Percentiles rank a stretch among this genome's conserved stretches.
Conservation (phyloP, 345 rosid genomes). For the Gossypium turneri region DNA sequence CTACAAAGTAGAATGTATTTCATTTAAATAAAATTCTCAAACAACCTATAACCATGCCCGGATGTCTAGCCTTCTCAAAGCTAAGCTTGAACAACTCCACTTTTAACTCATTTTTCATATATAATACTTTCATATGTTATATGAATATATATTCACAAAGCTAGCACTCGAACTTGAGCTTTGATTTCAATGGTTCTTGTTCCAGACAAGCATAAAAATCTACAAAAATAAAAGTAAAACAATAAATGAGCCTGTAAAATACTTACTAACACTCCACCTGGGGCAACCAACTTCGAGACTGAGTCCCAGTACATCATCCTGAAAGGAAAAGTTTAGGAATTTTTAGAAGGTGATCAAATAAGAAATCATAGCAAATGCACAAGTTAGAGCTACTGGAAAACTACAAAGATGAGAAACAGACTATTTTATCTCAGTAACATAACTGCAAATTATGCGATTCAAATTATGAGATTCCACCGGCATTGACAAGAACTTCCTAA, state of each 20-base stretch:
- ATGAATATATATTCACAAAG: neutral
- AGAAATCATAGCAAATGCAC: neutral
- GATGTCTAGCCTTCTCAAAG: neutral
- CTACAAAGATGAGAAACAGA: neutral
- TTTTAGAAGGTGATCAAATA: neutral
- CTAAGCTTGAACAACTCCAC: neutral
- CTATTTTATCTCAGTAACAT: neutral
- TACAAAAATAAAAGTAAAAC: neutral
- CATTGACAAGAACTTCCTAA: neutral
- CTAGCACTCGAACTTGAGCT: neutral
- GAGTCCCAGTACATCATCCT: slow-evolving; percentile 96
- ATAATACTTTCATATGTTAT: no score
- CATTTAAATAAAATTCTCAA: neutral
- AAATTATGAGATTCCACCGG: neutral
- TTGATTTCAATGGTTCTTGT: neutral
- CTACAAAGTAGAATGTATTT: neutral
- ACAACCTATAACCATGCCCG: neutral
- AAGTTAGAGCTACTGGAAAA: neutral
- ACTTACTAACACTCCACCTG: slow-evolving; percentile 82
- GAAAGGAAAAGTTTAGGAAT: slow-evolving; percentile 9
- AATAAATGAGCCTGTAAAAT: neutral
- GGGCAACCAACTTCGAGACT: slow-evolving; percentile 78
- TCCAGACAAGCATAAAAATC: neutral
- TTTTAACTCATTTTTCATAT: no score
- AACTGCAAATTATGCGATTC: neutral